These are phyloP conservation scores for Thielaviopsis musarum DNA, from an alignment of 2,329 filamentous ascomycete species.

Conservation along the genomic window DNA sequence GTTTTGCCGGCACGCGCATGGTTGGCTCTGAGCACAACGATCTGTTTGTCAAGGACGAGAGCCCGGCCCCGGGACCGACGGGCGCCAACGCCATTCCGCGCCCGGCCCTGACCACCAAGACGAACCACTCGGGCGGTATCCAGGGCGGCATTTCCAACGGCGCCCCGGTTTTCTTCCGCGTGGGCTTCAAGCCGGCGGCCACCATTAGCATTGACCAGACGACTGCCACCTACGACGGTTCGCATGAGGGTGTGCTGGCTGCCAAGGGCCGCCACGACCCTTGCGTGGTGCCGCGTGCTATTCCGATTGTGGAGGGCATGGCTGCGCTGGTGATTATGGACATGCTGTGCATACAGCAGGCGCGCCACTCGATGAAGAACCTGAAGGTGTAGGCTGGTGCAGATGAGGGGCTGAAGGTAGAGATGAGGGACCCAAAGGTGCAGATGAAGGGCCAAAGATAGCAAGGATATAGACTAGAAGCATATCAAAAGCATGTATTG, in stretches of 20 bases:
- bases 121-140: conserved; percentile 88
- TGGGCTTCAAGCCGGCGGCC: conserved; percentile 87
- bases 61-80: conserved; percentile 23
- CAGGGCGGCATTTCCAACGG: conserved; percentile 94
- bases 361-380: conserved; percentile 22
- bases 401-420: no score
- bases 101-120: conserved; percentile 60
- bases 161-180: conserved; percentile 81
- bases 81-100: conserved; percentile 28
- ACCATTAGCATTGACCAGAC: conserved; percentile 82
- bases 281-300: conserved; percentile 74
- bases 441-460: background rate
- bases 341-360: conserved; percentile 67
- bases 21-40: conserved; percentile 89
- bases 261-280: conserved; percentile 93
- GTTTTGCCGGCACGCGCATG: conserved; percentile 74
- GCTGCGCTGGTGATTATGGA: conserved; percentile 77
- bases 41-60: conserved; percentile 42
- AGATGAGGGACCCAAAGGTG: no score
- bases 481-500: no score
- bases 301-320: conserved; percentile 87
- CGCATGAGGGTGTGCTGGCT: conserved; percentile 55
- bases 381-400: conserved; percentile 8
- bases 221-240: conserved; percentile 64
- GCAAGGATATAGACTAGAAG: no score